Percentiles rank a stretch among this genome's conserved stretches.
Evolutionary conservation across 768 basidiomycete species (phyloP).

Genomic region (Serendipita sp.): DNA sequence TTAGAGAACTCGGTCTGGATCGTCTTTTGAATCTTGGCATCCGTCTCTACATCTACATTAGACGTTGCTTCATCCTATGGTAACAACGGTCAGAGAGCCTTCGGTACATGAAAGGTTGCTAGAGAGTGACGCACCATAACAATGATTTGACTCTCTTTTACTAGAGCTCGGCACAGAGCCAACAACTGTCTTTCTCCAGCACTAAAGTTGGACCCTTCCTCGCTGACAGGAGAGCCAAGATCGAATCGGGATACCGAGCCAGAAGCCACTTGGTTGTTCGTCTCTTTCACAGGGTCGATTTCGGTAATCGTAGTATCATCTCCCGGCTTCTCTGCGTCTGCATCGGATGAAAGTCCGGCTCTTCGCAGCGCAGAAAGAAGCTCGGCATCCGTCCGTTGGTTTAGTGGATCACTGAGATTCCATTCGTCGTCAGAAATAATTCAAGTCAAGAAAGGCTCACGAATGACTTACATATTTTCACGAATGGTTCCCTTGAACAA

Average conservation of each 20-base stretch:
- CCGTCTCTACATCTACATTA: constrained; percentile 46
- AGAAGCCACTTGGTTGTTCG: neutral
- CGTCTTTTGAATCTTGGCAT: constrained; percentile 43
- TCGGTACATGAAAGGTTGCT: too few relatives aligned
- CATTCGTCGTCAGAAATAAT: neutral
- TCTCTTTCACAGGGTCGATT: too few relatives aligned
- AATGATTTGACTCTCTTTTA: constrained; percentile 44
- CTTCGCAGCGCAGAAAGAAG: constrained; percentile 44
- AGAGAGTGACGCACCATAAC: constrained; percentile 27
- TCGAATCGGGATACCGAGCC: neutral
- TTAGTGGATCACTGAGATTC: constrained; percentile 34
- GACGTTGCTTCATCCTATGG: constrained; percentile 46
- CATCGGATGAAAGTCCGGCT: constrained; percentile 28
- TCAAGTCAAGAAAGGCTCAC: constrained; percentile 1
- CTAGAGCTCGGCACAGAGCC: constrained; percentile 43
- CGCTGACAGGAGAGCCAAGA: neutral
- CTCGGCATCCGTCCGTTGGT: constrained; percentile 39
- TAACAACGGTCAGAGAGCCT: neutral
- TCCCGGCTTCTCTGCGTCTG: neutral
- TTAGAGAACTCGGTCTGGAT: constrained; percentile 44
- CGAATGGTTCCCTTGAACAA: constrained; percentile 37
- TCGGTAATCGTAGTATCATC: neutral
- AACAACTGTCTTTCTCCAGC: constrained; percentile 55
- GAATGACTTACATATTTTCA: constrained; percentile 26
- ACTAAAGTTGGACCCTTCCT: constrained; percentile 40